phyloP scores from a whole-genome alignment of 805 yeast species.

The Candida silvicultrix region DNA sequence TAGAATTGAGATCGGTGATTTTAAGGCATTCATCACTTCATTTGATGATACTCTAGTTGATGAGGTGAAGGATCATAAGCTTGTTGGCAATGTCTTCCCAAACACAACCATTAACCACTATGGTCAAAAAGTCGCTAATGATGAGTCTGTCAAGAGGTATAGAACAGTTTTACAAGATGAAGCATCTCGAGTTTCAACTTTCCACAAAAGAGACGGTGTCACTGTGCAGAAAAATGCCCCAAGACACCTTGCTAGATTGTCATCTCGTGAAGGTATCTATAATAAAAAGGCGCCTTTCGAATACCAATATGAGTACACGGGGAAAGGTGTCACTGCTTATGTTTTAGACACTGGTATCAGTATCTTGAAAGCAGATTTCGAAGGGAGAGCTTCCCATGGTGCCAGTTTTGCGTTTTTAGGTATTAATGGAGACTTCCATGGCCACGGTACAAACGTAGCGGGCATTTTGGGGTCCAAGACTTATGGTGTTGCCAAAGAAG shows the following conservation, averaged over 20 bases:
- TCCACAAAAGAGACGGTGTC: background rate
- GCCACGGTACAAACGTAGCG: constrained; percentile 90
- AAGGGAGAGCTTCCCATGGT: constrained; percentile 50
- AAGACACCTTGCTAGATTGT: constrained; percentile 55
- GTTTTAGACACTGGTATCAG: constrained; percentile 74
- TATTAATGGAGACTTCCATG: constrained; percentile 59
- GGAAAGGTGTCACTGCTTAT: constrained; percentile 60
- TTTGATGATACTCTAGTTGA: constrained; percentile 36
- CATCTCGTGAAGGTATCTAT: constrained; percentile 31
- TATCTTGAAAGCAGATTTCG: constrained; percentile 46
- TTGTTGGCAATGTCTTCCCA: constrained; percentile 58
- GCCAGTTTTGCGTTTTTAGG: constrained; percentile 50
- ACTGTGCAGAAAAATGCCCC: constrained; percentile 40
- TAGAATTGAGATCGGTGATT: constrained; percentile 15
- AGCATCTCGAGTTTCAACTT: background rate
- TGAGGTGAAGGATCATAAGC: constrained; percentile 44
- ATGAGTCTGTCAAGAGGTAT: background rate
- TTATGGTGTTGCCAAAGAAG: constrained; percentile 75
- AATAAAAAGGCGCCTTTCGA: constrained; percentile 16
- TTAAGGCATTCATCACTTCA: constrained; percentile 57
- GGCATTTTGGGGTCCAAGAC: constrained; percentile 71
- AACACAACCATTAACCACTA: constrained; percentile 28
- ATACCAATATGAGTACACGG: constrained; percentile 20
- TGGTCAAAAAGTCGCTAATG: background rate
- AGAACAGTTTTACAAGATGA: background rate